phyloP scores from a whole-genome alignment of 768 basidiomycete genomes.

The Leccinum aurantiacum region DNA sequence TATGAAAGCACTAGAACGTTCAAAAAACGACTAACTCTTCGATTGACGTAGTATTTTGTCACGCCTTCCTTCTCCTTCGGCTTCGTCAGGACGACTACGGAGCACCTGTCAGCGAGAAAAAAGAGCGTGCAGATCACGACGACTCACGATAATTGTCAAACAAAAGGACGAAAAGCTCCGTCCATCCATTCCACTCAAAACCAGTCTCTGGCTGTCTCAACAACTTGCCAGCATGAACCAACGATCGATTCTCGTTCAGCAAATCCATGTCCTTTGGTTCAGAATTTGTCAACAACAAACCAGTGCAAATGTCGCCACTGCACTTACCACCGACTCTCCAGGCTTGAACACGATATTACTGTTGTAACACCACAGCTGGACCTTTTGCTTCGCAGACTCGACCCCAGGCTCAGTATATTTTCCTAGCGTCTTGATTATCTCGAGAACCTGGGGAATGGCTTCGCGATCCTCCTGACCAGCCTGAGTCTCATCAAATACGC shows the following conservation, averaged over 20 bases:
- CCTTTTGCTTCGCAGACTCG: slow-evolving; percentile 80
- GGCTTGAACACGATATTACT: slow-evolving; percentile 76
- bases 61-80: slow-evolving; percentile 73
- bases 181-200: slow-evolving; percentile 87
- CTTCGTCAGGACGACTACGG: slow-evolving; percentile 85
- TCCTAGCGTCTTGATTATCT: slow-evolving; percentile 81
- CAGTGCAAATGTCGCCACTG: neutral
- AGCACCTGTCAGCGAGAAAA: slow-evolving; percentile 12
- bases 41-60: slow-evolving; percentile 76
- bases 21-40: slow-evolving; percentile 53
- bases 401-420: slow-evolving; percentile 90
- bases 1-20: neutral
- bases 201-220: slow-evolving; percentile 87
- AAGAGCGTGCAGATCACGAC: too few species aligned
- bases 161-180: slow-evolving; percentile 83
- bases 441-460: slow-evolving; percentile 81
- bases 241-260: slow-evolving; percentile 73
- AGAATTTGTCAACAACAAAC: slow-evolving; percentile 1
- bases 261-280: slow-evolving; percentile 81
- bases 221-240: slow-evolving; percentile 82
- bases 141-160: slow-evolving; percentile 92
- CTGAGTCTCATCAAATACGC: slow-evolving; percentile 75
- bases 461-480: slow-evolving; percentile 77
- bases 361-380: slow-evolving; percentile 86
- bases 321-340: slow-evolving; percentile 64